Evolutionary conservation across 208 protist species (phyloP).

Genomic region (Porcisia hertigi): DNA sequence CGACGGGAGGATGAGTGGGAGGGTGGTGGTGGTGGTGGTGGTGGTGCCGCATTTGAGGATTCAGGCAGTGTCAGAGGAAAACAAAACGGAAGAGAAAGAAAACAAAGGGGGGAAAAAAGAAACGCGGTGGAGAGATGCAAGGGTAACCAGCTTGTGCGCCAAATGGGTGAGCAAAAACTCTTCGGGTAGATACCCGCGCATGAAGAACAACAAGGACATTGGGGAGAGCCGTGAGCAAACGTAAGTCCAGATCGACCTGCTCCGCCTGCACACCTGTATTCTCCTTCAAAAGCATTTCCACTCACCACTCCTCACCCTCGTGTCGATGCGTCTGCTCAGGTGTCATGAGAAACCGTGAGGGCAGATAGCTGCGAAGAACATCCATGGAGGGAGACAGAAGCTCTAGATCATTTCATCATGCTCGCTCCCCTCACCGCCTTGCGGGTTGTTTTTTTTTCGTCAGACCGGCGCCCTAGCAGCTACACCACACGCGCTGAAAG

Average conservation of each 20-base stretch:
- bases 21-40: background rate
- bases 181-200: background rate
- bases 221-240: background rate
- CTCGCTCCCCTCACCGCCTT: background rate
- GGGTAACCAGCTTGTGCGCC: background rate
- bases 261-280: background rate
- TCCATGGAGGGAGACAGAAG: background rate
- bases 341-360: background rate
- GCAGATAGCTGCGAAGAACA: background rate
- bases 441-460: background rate
- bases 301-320: background rate
- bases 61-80: background rate
- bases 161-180: background rate
- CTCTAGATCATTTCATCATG: background rate
- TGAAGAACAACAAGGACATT: background rate
- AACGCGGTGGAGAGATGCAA: background rate
- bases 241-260: background rate
- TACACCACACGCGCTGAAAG: background rate
- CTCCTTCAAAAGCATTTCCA: background rate
- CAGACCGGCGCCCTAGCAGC: background rate
- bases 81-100: background rate
- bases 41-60: background rate
- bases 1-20: too few species aligned
- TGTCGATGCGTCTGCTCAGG: background rate
- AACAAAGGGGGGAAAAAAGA: background rate